These are phyloP conservation scores for Saturnispora kantuleensis DNA, from an alignment of 805 yeast genomes.

Conservation along the genomic window DNA sequence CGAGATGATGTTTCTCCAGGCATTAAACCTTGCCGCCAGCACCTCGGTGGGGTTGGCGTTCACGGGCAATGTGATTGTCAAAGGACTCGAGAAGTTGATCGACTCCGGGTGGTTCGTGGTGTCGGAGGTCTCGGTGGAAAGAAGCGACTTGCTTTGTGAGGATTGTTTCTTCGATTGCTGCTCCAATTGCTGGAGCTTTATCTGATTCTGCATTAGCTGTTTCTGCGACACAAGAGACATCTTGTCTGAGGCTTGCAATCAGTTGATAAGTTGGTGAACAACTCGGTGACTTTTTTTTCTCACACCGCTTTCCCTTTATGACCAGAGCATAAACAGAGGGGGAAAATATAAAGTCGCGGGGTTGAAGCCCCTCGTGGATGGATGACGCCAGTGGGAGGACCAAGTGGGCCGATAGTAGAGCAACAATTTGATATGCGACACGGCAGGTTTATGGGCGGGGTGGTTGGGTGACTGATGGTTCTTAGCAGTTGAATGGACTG, in stretches of 20 bases:
- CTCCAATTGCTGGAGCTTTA: conserved; percentile 37
- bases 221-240: conserved; percentile 29
- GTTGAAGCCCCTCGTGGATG: no score
- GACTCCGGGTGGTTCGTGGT: conserved; percentile 30
- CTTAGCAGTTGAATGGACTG: no score
- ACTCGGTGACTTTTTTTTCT: neutral
- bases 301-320: no score
- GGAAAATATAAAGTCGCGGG: no score
- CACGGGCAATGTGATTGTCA: conserved; percentile 42
- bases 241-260: neutral
- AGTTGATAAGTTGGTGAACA: neutral
- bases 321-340: neutral
- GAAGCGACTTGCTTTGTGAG: conserved; percentile 34
- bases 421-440: no score
- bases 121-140: conserved; percentile 19
- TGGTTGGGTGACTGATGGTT: neutral
- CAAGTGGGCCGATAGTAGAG: no score
- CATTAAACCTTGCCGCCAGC: conserved; percentile 69
- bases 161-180: conserved; percentile 34
- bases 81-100: conserved; percentile 37
- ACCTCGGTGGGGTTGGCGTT: conserved; percentile 77
- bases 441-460: neutral
- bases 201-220: conserved; percentile 37
- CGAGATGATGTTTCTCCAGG: conserved; percentile 76
- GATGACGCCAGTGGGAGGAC: no score